These are phyloP conservation scores for Eruca vesicaria DNA, from an alignment of 441 rosid species.

Conservation along the genomic window DNA sequence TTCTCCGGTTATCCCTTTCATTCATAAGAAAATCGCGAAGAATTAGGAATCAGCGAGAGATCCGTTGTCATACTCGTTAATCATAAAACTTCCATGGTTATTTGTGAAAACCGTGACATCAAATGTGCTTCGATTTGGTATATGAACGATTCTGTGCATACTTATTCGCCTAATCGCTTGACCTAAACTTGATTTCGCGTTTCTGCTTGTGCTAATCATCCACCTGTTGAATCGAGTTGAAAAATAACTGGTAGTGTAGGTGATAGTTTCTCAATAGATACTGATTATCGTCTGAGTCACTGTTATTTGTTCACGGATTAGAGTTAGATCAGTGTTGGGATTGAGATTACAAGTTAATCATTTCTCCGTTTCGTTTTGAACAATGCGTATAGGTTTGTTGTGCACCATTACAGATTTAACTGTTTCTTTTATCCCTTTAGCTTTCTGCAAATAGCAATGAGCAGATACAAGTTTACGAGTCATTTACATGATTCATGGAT, in stretches of 20 bases:
- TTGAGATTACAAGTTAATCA: neutral
- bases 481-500: neutral
- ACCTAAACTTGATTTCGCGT: neutral
- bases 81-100: neutral
- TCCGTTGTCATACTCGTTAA: neutral
- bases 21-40: neutral
- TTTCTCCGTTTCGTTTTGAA: neutral
- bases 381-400: neutral
- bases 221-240: neutral
- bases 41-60: neutral
- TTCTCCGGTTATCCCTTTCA: neutral
- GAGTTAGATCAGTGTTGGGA: constrained; percentile 10
- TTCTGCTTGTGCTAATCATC: neutral
- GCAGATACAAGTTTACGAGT: neutral
- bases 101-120: neutral
- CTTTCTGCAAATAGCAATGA: neutral
- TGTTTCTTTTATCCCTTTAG: neutral
- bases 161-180: neutral
- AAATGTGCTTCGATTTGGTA: neutral
- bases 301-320: neutral
- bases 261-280: neutral
- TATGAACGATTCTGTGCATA: neutral
- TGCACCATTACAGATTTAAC: too few species aligned
- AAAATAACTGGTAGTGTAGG: neutral
- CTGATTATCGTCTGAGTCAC: neutral